Base-by-base conservation (phyloP, 148 eudicot genomes). In the Polygonum aviculare region DNA sequence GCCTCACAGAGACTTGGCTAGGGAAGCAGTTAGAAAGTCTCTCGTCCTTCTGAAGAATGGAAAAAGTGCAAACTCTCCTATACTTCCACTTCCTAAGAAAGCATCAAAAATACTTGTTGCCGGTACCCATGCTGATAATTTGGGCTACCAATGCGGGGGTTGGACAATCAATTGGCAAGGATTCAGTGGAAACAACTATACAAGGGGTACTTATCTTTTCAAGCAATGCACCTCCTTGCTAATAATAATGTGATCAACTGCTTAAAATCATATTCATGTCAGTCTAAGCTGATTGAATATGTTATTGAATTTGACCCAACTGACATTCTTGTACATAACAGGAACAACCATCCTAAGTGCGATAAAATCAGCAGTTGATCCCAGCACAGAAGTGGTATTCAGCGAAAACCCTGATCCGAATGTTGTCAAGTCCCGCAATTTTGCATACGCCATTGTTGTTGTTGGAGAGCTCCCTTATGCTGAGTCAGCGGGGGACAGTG, bases 81-180 rank as follows among this genome's bases (percentile, higher is more conserved):
- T 91, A 76, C 79, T 94, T 21, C 97, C 98, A 6, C 90, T 94
- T 51, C 83, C 95, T 69, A 94, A 90, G 80, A 84, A 62, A 38
- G 87, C 78, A 44, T 48, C 84, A 1, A 94, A 80, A 77, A 81
- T 94, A 67, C 85, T 94, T 55, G 90, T 94, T 78, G 90, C 97
- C 22, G 97, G 98, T 57, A 89, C 69, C 73, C 91, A 87, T 84
- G 98, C 98, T 76, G 88, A 94, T 84, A 94, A 94, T 81, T 78
- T 94, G 78, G 98, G 98, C 51, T 93, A 90, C 85, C 98, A 93
- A 51, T 91, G 98, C 81, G 97, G 98, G 62, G 97, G 98, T 47
- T 91, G 98, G 98, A 94, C 97, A 3, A 91, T 94, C 54, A 81
- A 82, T 78, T 94, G 98, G 98, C 95, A 91, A 72, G 98, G 98